These are phyloP conservation scores for Microdochium trichocladiopsis DNA, from an alignment of 2,329 filamentous ascomycete species.

Conservation along the genomic window DNA sequence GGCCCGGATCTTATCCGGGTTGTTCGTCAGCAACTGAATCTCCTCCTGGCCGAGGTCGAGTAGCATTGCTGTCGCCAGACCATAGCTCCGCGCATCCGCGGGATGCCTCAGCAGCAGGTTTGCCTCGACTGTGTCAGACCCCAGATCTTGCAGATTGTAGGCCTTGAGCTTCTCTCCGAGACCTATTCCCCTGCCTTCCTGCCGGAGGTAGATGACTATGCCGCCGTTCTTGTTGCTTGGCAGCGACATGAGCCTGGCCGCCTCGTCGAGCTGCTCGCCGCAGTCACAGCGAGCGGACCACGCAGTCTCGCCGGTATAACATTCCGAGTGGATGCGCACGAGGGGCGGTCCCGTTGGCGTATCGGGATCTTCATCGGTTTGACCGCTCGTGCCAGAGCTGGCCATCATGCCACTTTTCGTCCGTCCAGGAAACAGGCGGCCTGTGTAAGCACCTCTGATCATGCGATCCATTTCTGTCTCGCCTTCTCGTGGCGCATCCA, in stretches of 20 bases:
- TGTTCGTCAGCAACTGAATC: conserved; percentile 85
- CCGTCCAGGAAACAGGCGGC: conserved; percentile 78
- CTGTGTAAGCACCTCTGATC: conserved; percentile 89
- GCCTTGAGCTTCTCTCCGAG: conserved; percentile 94
- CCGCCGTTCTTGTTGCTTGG: conserved; percentile 60
- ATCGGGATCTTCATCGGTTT: conserved; percentile 4
- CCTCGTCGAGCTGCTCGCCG: conserved; percentile 95
- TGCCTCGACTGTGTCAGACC: conserved; percentile 95
- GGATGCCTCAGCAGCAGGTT: conserved; percentile 88
- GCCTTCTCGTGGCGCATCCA: conserved; percentile 65
- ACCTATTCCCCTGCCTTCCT: conserved; percentile 93
- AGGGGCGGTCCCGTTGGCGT: conserved; percentile 48
- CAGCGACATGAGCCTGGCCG: conserved; percentile 83
- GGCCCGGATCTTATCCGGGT: conserved; percentile 92
- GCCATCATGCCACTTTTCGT: conserved; percentile 61
- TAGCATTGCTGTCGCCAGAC: conserved; percentile 92
- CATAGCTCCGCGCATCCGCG: conserved; percentile 90
- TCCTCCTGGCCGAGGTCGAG: conserved; percentile 74
- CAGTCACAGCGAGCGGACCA: conserved; percentile 98
- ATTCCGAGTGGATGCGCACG: conserved; percentile 94
- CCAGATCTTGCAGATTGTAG: conserved; percentile 94
- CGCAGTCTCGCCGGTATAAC: conserved; percentile 96
- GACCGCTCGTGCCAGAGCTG: conserved; percentile 16
- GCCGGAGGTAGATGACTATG: conserved; percentile 90
- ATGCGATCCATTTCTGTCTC: conserved; percentile 88